Base-by-base conservation (phyloP, 73 alveolate species). In the Stentor coeruleus region DNA sequence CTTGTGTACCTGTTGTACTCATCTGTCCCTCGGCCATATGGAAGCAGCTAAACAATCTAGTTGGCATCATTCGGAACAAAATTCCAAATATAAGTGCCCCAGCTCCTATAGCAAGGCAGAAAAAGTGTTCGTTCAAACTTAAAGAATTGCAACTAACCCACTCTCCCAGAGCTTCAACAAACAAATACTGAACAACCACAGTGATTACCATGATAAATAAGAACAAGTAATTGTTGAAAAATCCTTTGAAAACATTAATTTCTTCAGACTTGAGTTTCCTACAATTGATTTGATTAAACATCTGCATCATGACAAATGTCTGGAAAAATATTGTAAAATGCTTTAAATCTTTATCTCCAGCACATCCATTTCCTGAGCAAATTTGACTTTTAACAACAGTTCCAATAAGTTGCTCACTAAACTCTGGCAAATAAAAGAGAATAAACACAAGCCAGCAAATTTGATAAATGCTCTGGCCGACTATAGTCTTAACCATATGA, bases 271-370 rank as follows among this genome's bases (percentile, higher is more conserved):
- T 88, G 40, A 95, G 76, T 85, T 95, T 95, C 74, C 99, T 91
- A 38, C 97, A 90, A 86, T 95, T 93, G 81, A 95, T 93, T 81
- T 95, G 96, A 85, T 95, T 95, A 87, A 95, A 95, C 74, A 95
- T 98, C 86, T 95, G 94, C 86, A 95, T 58, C 82, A 93, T 91
- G 38, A 95, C 97, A 87, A 95, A 95, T 0, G 93, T 88, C 81
- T 95, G 87, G 91, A 95, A 95, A 81, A 95, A 89, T 40, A 93
- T 83, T 30, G 98, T 95, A 72, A 82, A 93, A 82, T 91, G 96
- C 58, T 85, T 87, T 11, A 40, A 33, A 11, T 66, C 79, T 66
- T 26, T 26, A 28, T 20, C 36, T 28, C n/a, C 77, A 14, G 77
- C 28, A 11, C 36, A 59, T 26, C 38, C 3, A 6, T 28, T 4